Evolutionary conservation across 2,329 filamentous ascomycete species (phyloP).

Genomic region (Fusarium gaditjirri): DNA sequence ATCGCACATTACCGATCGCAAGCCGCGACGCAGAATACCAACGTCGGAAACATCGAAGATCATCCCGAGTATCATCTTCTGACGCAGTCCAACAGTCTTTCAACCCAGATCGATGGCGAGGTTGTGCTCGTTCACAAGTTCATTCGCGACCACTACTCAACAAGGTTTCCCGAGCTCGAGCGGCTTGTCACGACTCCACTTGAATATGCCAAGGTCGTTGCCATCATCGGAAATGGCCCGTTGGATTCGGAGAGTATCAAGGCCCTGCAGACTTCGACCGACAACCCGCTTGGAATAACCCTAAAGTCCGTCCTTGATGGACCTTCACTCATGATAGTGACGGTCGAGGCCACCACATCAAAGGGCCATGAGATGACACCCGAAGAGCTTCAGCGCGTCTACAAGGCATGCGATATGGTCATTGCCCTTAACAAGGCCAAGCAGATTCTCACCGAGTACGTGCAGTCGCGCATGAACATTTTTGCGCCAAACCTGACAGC

Average conservation of each 20-base stretch:
- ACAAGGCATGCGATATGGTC: constrained; percentile 86
- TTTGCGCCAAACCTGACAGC: constrained; percentile 95
- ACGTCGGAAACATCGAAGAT: constrained; percentile 87
- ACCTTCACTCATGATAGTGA: constrained; percentile 93
- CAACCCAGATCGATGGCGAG: constrained; percentile 92
- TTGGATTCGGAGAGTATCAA: constrained; percentile 86
- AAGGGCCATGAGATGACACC: constrained; percentile 80
- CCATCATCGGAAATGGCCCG: constrained; percentile 91
- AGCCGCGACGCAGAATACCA: constrained; percentile 70
- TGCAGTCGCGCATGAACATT: constrained; percentile 95
- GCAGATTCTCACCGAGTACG: constrained; percentile 87
- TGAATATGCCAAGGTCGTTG: constrained; percentile 94
- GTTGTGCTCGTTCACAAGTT: constrained; percentile 95
- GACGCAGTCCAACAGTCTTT: constrained; percentile 88
- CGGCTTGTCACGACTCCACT: constrained; percentile 88
- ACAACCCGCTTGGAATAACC: constrained; percentile 80
- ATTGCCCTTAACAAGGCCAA: constrained; percentile 90
- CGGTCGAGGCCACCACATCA: constrained; percentile 91
- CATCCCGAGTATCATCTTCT: constrained; percentile 91
- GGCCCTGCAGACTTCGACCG: constrained; percentile 75
- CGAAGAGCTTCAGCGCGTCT: constrained; percentile 78
- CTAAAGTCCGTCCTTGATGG: constrained; percentile 87
- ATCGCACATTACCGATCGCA: constrained; percentile 80
- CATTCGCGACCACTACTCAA: constrained; percentile 94
- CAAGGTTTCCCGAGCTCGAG: constrained; percentile 93